Evolutionary conservation across 2,329 filamentous ascomycete species (phyloP), one percentile per base, ranked within the genome.

Genomic region (Calcarisporium arbuscula): DNA sequence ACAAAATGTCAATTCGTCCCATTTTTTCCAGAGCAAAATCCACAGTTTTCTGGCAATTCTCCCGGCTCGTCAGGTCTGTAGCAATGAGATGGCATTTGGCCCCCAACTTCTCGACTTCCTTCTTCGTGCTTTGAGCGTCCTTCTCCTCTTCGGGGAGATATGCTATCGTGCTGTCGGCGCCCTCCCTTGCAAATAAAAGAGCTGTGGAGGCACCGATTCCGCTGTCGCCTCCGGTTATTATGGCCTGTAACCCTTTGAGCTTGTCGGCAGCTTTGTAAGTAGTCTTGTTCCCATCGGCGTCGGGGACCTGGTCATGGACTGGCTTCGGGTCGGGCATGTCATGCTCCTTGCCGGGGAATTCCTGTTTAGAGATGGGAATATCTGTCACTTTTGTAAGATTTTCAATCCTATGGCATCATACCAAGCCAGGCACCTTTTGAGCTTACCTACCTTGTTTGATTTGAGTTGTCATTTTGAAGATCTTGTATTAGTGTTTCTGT

Each of bases 271-370:
- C 34, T 15, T 22, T 31, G 20, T 36, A 36, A 4, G 30, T 28
- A 10, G 11, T 18, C 18, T 18, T 79, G 10, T 77, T 76, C 23
- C 81, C 80, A 39, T 82, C 74, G 14, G 74, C 70, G 5, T 76
- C 80, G 0, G 85, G 85, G 3, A 89, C 59, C 39, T 81, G 65
- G 36, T 82, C 76, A 37, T 73, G 76, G 28, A 73, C 64, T 2
- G 83, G 80, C 36, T 73, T 39, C 8, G 52, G 52, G 19, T 51
- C 25, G 3, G 52, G 52, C 52, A 56, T 55, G 5, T 55, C 44
- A 30, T 42, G 34, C 14, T 44, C 49, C 20, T 41, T 51, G 10
- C 52, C 52, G 17, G 52, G 52, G 30, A 55, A 53, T 19, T 43
- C 39, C 45, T 56, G 52, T 34, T 53, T 39, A 9, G 46, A 39